Conservation (phyloP, 371 early-diverging fungal genomes). For the Coemansia sp. region DNA sequence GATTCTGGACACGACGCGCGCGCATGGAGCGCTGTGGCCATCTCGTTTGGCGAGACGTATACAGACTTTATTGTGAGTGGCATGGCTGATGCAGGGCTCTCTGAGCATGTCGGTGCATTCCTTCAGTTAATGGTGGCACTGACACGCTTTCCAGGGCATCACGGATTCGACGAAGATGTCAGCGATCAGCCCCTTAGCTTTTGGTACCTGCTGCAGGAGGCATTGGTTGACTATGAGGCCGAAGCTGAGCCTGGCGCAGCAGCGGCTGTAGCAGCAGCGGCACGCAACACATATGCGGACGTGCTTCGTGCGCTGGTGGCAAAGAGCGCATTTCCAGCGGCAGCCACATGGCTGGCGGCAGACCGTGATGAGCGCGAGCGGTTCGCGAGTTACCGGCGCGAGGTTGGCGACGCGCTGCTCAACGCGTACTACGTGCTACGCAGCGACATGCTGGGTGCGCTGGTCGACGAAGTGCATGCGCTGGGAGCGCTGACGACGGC, state of each 20-base stretch:
- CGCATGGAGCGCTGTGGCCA: conserved; percentile 60
- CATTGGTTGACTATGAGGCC: conserved; percentile 52
- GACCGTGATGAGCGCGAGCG: conserved; percentile 53
- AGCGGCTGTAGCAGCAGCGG: conserved; percentile 20
- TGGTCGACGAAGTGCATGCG: conserved; percentile 57
- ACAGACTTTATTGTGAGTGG: conserved; percentile 59
- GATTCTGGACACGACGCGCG: conserved; percentile 59
- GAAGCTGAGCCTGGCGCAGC: conserved; percentile 15
- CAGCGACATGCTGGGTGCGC: conserved; percentile 59
- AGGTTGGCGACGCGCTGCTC: conserved; percentile 72
- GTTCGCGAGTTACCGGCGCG: conserved; percentile 69
- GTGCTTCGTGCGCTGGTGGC: conserved; percentile 25
- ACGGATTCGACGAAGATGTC: conserved; percentile 68
- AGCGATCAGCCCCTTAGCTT: conserved; percentile 70
- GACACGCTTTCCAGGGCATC: conserved; percentile 69
- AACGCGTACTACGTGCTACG: conserved; percentile 70
- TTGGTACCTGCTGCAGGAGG: conserved; percentile 73
- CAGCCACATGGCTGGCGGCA: conserved; percentile 20
- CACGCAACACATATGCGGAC: conserved; percentile 30
- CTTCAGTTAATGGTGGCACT: conserved; percentile 68
- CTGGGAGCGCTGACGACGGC: conserved; percentile 16
- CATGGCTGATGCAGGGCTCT: conserved; percentile 45
- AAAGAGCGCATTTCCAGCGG: conserved; percentile 34
- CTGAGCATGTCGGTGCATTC: conserved; percentile 49
- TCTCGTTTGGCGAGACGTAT: conserved; percentile 71